Evolutionary conservation across 768 basidiomycete genomes (phyloP).

Genomic region (Coprinopsis cinerea): DNA sequence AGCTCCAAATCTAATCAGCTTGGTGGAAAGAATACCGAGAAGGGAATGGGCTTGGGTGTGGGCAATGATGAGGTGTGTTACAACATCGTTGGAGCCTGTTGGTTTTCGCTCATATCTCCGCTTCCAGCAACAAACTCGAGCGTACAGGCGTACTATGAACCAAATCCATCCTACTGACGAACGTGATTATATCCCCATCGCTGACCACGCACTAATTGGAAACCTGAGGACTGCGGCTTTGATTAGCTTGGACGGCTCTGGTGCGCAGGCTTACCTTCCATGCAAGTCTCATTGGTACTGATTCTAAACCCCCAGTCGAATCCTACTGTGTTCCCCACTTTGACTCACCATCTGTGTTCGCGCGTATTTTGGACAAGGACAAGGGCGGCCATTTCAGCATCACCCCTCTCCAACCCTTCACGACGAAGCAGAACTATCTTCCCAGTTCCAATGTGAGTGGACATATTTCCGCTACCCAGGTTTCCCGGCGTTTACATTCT

Average conservation of each 20-base stretch:
- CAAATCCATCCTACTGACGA: conserved; percentile 44
- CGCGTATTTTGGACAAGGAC: conserved; percentile 81
- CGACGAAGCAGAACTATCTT: conserved; percentile 77
- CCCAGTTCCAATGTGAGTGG: conserved; percentile 71
- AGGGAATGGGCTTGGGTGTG: background rate
- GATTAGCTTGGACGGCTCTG: conserved; percentile 77
- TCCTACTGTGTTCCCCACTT: conserved; percentile 92
- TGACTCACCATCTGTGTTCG: conserved; percentile 90
- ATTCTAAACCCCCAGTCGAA: conserved; percentile 46
- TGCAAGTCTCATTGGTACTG: background rate
- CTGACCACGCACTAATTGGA: conserved; percentile 83
- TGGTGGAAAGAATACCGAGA: background rate
- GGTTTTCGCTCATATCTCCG: background rate
- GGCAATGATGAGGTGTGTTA: background rate
- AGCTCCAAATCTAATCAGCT: background rate
- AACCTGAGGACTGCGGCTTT: conserved; percentile 81
- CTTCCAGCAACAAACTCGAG: conserved; percentile 5
- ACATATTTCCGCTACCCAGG: background rate
- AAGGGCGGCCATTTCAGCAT: conserved; percentile 94
- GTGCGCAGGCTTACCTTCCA: conserved; percentile 39
- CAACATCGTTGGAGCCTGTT: background rate
- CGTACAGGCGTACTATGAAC: conserved; percentile 42
- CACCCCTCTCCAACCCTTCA: conserved; percentile 61
- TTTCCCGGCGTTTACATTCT: conserved; percentile 3
- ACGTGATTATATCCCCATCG: conserved; percentile 67